phyloP scores from a whole-genome alignment of 2,329 filamentous ascomycete species.

The Leptographium wingfieldii region DNA sequence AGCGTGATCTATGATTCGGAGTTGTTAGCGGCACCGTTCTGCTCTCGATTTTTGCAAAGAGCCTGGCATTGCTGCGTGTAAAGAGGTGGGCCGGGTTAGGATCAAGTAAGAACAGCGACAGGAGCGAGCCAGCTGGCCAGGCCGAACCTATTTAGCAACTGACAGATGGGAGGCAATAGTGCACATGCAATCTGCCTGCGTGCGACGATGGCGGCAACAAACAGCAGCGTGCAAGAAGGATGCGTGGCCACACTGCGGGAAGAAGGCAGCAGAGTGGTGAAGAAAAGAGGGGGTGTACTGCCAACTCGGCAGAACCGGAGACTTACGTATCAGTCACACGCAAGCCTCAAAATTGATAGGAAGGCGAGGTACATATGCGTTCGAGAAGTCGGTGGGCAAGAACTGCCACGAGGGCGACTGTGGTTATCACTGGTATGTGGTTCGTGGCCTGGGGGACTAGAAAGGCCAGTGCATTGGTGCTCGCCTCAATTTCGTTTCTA shows the following conservation, averaged over 20 bases:
- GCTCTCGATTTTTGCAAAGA: background rate
- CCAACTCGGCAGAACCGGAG: background rate
- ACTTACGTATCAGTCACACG: constrained; percentile 3
- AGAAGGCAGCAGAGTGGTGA: too few relatives aligned
- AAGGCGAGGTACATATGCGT: background rate
- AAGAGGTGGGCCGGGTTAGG: background rate
- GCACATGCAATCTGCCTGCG: background rate
- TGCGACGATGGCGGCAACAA: background rate
- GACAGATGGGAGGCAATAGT: background rate
- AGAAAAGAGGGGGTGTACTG: background rate
- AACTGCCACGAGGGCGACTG: background rate
- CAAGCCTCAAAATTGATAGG: background rate
- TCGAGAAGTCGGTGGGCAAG: constrained; percentile 7
- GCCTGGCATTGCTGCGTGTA: background rate
- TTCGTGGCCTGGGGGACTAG: background rate
- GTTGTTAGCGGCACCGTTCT: background rate
- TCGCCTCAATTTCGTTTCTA: background rate
- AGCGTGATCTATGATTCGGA: background rate
- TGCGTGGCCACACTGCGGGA: background rate
- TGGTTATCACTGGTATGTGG: background rate
- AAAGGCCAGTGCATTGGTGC: background rate
- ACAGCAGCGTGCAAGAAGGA: background rate
- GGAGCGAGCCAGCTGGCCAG: constrained; percentile 7
- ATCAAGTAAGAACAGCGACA: background rate
- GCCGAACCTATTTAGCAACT: constrained; percentile 2